Evolutionary conservation across 306 rosid genomes (phyloP).

Genomic region (Ormosia semicastrata): DNA sequence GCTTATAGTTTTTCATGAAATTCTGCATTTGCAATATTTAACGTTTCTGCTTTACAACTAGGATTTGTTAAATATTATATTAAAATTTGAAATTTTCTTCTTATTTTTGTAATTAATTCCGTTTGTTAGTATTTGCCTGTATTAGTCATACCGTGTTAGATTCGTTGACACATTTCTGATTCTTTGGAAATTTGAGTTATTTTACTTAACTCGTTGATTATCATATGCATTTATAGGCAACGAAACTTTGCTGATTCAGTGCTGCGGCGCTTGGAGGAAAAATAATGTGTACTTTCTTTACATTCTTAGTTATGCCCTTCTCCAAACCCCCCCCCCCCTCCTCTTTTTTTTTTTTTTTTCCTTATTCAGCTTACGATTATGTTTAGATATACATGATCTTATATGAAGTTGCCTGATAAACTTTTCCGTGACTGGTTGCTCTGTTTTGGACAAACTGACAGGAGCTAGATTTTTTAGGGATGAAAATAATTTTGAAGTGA

Average conservation of each 20-base stretch:
- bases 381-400: neutral
- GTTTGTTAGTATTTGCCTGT: neutral
- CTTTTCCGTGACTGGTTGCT: neutral
- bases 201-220: constrained; percentile 9
- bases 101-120: neutral
- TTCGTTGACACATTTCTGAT: neutral
- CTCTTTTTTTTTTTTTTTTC: neutral
- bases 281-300: constrained; percentile 35
- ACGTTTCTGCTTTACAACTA: neutral
- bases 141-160: neutral
- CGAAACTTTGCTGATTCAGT: constrained; percentile 81
- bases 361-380: neutral
- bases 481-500: neutral
- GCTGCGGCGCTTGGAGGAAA: constrained; percentile 76
- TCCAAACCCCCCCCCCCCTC: neutral
- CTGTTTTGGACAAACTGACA: neutral
- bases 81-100: neutral
- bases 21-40: neutral
- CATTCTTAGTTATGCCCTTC: neutral
- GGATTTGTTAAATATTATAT: neutral
- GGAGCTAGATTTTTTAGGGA: neutral
- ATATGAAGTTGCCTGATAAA: neutral
- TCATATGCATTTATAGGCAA: constrained; percentile 60
- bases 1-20: neutral
- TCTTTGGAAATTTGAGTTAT: neutral